Percentiles rank a stretch among this genome's conserved stretches.
Conservation (phyloP, 2,329 filamentous ascomycete species). For the Falciphora oryzae region DNA sequence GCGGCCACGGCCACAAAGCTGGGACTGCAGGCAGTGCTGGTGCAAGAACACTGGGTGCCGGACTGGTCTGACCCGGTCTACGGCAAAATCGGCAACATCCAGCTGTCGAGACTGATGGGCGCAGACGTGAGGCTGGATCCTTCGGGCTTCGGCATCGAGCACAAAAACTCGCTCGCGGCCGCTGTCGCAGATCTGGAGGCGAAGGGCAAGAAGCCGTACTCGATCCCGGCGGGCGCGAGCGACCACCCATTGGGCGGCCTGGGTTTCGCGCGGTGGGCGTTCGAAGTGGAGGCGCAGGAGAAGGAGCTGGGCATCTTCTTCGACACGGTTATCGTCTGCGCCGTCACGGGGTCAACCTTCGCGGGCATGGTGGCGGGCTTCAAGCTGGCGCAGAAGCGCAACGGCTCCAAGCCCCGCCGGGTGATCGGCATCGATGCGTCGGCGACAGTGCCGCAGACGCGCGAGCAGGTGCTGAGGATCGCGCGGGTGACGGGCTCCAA, state of each 20-base stretch:
- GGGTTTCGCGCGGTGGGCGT: constrained; percentile 66
- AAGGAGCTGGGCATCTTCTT: constrained; percentile 56
- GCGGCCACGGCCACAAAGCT: constrained; percentile 54
- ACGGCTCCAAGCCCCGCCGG: constrained; percentile 39
- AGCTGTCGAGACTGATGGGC: constrained; percentile 62
- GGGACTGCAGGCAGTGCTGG: constrained; percentile 49
- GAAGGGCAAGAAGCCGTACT: constrained; percentile 58
- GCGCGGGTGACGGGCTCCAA: constrained; percentile 56
- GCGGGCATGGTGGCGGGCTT: constrained; percentile 70
- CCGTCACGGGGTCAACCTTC: constrained; percentile 65
- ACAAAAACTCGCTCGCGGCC: constrained; percentile 54
- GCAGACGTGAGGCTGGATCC: constrained; percentile 57
- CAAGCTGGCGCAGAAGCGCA: constrained; percentile 51
- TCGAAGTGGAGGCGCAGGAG: constrained; percentile 62
- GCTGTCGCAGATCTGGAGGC: constrained; percentile 51
- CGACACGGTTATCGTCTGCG: constrained; percentile 62
- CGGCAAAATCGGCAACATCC: constrained; percentile 63
- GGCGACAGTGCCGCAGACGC: constrained; percentile 55
- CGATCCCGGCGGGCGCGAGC: constrained; percentile 65
- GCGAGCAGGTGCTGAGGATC: constrained; percentile 60
- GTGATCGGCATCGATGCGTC: constrained; percentile 64
- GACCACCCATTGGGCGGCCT: constrained; percentile 65
- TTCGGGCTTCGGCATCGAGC: constrained; percentile 60
- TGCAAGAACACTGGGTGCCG: constrained; percentile 63
- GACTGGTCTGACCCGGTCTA: constrained; percentile 55